These are phyloP conservation scores for Telfairia occidentalis DNA, from an alignment of 331 rosid genomes.

Conservation along the genomic window DNA sequence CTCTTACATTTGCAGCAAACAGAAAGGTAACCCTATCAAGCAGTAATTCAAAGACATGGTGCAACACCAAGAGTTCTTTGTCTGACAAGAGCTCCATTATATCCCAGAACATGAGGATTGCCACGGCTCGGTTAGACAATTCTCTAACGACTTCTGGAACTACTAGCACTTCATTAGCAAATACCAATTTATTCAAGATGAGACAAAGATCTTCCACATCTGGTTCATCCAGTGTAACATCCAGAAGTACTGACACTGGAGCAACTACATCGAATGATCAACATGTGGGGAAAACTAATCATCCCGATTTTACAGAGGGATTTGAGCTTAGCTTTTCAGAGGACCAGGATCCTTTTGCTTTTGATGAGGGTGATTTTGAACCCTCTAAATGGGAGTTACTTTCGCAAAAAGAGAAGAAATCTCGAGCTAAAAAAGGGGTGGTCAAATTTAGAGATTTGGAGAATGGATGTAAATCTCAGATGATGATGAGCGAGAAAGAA, in stretches of 20 bases:
- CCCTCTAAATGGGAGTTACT: constrained; percentile 91
- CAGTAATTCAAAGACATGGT: constrained; percentile 29
- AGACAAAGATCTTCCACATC: constrained; percentile 50
- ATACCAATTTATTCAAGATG: constrained; percentile 41
- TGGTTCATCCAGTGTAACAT: constrained; percentile 52
- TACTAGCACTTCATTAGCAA: constrained; percentile 52
- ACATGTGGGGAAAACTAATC: constrained; percentile 32
- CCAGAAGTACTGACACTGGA: constrained; percentile 34
- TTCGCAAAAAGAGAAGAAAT: constrained; percentile 45
- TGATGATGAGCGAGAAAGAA: constrained; percentile 36
- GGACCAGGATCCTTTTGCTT: constrained; percentile 87
- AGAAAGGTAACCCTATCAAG: constrained; percentile 15
- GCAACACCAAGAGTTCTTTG: constrained; percentile 20
- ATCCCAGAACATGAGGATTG: constrained; percentile 28
- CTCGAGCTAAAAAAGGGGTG: constrained; percentile 29
- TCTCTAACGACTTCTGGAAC: constrained; percentile 43
- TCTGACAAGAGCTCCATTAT: constrained; percentile 35
- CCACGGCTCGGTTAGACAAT: constrained; percentile 27
- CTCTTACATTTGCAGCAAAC: constrained; percentile 35
- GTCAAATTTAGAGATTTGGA: constrained; percentile 32
- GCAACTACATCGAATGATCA: constrained; percentile 22
- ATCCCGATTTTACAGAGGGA: constrained; percentile 16
- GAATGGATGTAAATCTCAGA: constrained; percentile 41
- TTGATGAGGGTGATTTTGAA: constrained; percentile 72
- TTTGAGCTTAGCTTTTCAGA: constrained; percentile 32